phyloP scores from a whole-genome alignment of 108 stramenopile genomes.

The Aurantiochytrium sp. region DNA sequence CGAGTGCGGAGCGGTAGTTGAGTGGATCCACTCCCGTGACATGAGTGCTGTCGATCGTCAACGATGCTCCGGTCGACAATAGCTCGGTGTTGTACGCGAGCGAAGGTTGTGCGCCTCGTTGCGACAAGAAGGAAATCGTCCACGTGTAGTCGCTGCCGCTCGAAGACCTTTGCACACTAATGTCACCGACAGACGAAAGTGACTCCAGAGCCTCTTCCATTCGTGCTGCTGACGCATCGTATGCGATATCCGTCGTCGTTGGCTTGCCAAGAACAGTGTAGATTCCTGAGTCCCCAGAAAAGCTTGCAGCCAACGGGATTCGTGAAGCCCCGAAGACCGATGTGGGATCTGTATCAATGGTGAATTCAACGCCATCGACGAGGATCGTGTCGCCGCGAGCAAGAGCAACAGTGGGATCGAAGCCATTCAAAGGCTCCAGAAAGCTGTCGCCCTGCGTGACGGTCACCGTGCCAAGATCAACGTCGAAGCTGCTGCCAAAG shows the following conservation, averaged over 20 bases:
- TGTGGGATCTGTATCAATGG: neutral
- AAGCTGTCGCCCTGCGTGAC: neutral
- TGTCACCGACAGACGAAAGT: slow-evolving; percentile 44
- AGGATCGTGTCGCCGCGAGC: neutral
- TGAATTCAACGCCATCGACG: neutral
- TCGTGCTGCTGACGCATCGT: slow-evolving; percentile 20
- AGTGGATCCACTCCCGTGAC: neutral
- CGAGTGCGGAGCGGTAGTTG: neutral
- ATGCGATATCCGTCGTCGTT: slow-evolving; percentile 22
- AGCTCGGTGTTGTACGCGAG: neutral
- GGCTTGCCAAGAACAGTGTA: neutral
- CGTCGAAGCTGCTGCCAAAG: neutral
- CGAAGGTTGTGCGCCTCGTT: neutral
- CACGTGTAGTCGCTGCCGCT: neutral
- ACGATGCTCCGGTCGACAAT: neutral
- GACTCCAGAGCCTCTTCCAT: slow-evolving; percentile 49
- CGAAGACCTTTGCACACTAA: slow-evolving; percentile 36
- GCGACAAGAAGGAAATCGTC: neutral
- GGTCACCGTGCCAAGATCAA: neutral
- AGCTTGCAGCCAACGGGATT: neutral
- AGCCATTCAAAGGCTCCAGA: neutral
- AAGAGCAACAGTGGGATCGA: neutral
- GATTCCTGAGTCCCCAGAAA: neutral
- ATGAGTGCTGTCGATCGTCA: neutral
- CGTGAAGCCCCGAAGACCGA: neutral